phyloP scores from a whole-genome alignment of 176 grass and related monocot species.

The Panicum miliaceum region DNA sequence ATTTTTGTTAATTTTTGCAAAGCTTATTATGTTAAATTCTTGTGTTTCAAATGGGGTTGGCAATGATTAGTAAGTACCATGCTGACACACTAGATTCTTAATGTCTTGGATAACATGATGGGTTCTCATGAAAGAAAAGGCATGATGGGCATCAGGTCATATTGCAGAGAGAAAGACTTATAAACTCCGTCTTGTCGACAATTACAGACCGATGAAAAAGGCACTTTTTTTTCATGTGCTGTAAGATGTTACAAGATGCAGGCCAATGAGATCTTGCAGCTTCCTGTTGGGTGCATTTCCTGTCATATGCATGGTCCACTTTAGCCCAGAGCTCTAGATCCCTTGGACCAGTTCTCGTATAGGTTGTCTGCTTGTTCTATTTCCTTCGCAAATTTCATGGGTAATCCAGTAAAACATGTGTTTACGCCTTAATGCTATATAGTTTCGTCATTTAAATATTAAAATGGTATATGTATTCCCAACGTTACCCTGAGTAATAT shows the following conservation, averaged over 20 bases:
- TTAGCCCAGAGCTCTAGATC: neutral
- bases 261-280: conserved; percentile 32
- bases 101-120: conserved; percentile 27
- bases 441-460: neutral
- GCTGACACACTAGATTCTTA: conserved; percentile 15
- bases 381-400: neutral
- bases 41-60: neutral
- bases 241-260: conserved; percentile 33
- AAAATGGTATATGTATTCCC: neutral
- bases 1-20: neutral
- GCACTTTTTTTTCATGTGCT: conserved; percentile 14
- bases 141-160: neutral
- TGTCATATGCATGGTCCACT: conserved; percentile 22
- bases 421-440: neutral
- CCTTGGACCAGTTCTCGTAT: neutral
- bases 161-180: conserved; percentile 3
- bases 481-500: neutral
- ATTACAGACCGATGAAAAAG: conserved; percentile 21
- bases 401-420: neutral
- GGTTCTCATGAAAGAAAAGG: neutral
- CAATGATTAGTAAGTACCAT: conserved; percentile 11
- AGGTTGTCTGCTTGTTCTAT: conserved; percentile 7
- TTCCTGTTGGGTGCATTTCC: conserved; percentile 23
- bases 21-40: neutral
- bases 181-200: conserved; percentile 26